Percentiles rank a stretch among this genome's conserved stretches.
These are phyloP conservation scores for Dactylellina cionopaga DNA, from an alignment of 2,329 filamentous ascomycete genomes.

Conservation along the genomic window DNA sequence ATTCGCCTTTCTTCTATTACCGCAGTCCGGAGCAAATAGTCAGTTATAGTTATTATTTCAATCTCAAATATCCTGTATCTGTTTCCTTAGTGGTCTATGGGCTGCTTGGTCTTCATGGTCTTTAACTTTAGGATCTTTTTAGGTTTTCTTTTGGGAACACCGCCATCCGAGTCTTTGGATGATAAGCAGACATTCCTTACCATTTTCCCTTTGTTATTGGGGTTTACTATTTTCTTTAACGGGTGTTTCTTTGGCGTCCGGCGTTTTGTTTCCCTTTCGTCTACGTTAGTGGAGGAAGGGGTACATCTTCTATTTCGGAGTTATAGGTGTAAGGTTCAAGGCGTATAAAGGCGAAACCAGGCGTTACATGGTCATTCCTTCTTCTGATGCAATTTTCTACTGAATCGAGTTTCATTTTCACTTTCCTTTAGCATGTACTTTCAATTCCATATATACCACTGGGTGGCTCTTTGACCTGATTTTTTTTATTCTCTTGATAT, in stretches of 20 bases:
- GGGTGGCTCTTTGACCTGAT: constrained; percentile 21
- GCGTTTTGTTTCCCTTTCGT: constrained; percentile 26
- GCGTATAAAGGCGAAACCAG: constrained; percentile 44
- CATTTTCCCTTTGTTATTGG: constrained; percentile 39
- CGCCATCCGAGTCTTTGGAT: neutral
- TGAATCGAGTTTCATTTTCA: neutral
- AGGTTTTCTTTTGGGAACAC: constrained; percentile 7
- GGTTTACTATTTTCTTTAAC: constrained; percentile 7
- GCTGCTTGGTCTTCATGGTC: constrained; percentile 20
- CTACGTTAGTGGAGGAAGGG: constrained; percentile 11
- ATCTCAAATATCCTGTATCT: constrained; percentile 22
- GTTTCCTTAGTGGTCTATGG: constrained; percentile 18
- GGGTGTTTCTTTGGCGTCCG: constrained; percentile 27
- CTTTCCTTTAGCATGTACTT: constrained; percentile 37
- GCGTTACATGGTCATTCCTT: constrained; percentile 33
- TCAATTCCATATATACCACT: constrained; percentile 38
- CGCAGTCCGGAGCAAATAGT: constrained; percentile 29
- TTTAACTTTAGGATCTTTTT: constrained; percentile 9
- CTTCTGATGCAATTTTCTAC: neutral
- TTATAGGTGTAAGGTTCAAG: constrained; percentile 46
- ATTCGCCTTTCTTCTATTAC: constrained; percentile 5
- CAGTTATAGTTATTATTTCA: constrained; percentile 13
- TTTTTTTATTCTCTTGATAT: constrained; percentile 18
- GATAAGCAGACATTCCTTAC: constrained; percentile 32
- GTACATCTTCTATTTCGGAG: constrained; percentile 26